Evolutionary conservation across 768 basidiomycete species (phyloP).

Genomic region (Tephrocybe sp.): DNA sequence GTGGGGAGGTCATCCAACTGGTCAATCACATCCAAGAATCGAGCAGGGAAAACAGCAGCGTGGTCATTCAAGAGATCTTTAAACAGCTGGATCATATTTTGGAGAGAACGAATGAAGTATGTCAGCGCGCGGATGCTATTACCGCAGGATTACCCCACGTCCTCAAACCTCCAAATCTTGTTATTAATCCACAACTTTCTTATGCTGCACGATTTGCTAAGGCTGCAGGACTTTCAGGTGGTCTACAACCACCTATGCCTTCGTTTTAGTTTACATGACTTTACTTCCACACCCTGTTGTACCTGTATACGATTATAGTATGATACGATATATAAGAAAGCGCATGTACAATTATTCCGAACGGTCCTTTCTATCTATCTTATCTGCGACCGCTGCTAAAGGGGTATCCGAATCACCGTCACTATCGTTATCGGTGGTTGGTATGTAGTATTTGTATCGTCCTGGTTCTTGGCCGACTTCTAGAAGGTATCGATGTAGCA

Average conservation of each 20-base stretch:
- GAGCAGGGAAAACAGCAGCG: constrained; percentile 20
- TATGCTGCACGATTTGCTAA: no score
- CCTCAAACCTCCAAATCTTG: neutral
- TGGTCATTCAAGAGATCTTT: constrained; percentile 23
- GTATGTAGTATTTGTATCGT: constrained; percentile 67
- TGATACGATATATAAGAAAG: neutral
- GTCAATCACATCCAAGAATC: constrained; percentile 21
- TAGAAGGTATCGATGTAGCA: constrained; percentile 57
- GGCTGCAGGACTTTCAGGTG: no score
- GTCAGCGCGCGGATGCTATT: constrained; percentile 21
- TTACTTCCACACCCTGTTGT: no score
- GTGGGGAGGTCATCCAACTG: constrained; percentile 21
- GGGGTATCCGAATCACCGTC: constrained; percentile 35
- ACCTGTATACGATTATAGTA: neutral
- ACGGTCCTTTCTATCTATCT: neutral
- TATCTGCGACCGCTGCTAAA: constrained; percentile 7
- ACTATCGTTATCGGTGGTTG: constrained; percentile 47
- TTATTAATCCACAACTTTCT: neutral
- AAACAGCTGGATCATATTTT: constrained; percentile 28
- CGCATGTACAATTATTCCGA: neutral
- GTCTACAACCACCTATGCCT: neutral
- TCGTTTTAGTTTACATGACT: neutral
- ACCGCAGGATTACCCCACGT: constrained; percentile 6
- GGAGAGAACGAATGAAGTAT: constrained; percentile 26
- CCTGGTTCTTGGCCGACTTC: constrained; percentile 52